Base-by-base conservation (phyloP, 768 basidiomycete genomes). In the Mycena filopes region DNA sequence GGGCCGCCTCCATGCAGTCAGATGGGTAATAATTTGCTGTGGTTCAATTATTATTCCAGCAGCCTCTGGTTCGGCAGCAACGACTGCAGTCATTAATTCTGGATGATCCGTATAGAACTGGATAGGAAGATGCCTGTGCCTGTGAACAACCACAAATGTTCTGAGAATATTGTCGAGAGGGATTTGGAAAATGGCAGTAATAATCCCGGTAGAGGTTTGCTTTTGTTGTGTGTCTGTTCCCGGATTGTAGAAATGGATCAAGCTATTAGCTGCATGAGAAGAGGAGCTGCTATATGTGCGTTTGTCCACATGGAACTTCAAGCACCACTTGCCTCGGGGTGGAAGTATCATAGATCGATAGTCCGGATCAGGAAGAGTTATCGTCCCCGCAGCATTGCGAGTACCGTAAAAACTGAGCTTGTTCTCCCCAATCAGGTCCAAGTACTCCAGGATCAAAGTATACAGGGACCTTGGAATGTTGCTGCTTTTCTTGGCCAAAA, bases 201-300 rank as follows among this genome's bases (percentile, higher is more conserved):
- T 66, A n/a, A 61, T 46, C 23, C 65, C 65, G 2, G 65, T 66
- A 29, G 15, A 49, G n/a, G 42, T 59, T 11, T 40, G 26, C 8
- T 28, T 45, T 40, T 47, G 36, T n/a, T 51, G 38, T 20, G 47
- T 28, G 13, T 26, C 33, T 16, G 40, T 46, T 45, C 55, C 47
- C 20, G 65, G 65, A 28, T 64, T 7, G 25, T 50, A 64, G 33
- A 61, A 67, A 29, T 63, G 60, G 25, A 63, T 58, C 46, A 45
- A 40, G 33, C 65, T 60, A 46, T 42, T 55, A 15, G 33, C n/a
- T 3, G 13, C 3, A 49, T 55, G 58, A 1, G 59, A 55, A 1
- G 57, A 43, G 46, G 25, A 6, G 25, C 36, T 33, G 38, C 65
- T 66, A 25, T 61, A 66, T 48, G 65, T 61, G 5, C 51, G 56